phyloP scores from a whole-genome alignment of 2,329 filamentous ascomycete species.

The Geosmithia putterillii region DNA sequence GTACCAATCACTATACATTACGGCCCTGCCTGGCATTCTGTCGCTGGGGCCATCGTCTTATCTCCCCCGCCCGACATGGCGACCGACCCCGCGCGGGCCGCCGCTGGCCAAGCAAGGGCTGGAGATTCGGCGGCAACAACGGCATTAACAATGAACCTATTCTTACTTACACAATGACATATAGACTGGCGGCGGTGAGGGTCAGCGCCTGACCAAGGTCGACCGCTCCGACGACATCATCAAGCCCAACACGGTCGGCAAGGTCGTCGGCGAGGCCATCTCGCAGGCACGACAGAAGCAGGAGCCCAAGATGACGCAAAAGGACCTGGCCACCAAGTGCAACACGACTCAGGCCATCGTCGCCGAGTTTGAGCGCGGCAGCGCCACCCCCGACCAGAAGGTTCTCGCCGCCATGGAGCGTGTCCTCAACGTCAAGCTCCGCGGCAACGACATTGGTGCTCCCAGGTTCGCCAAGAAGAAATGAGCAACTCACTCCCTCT shows the following conservation, averaged over 20 bases:
- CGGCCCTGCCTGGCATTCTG: background rate
- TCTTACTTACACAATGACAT: background rate
- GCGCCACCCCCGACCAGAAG: conserved; percentile 72
- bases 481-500: conserved; percentile 13
- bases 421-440: conserved; percentile 76
- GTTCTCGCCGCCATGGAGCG: conserved; percentile 67
- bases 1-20: conserved; percentile 17
- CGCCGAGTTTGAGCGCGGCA: conserved; percentile 75
- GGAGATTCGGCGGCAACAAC: too few relatives aligned
- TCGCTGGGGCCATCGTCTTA: background rate
- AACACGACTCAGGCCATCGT: conserved; percentile 74
- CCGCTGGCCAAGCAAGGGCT: too few relatives aligned
- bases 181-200: conserved; percentile 41
- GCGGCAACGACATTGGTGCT: conserved; percentile 73
- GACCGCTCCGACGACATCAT: conserved; percentile 96
- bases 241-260: conserved; percentile 86
- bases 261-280: conserved; percentile 72
- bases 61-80: background rate
- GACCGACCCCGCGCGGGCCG: background rate
- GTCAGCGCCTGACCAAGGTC: conserved; percentile 94
- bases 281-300: conserved; percentile 65
- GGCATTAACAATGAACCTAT: too few relatives aligned
- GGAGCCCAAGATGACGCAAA: conserved; percentile 94
- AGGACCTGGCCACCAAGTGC: conserved; percentile 73
- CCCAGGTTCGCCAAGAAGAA: conserved; percentile 67